Evolutionary conservation across 2,329 filamentous ascomycete species (phyloP).

Genomic region (Colletotrichum filicis): DNA sequence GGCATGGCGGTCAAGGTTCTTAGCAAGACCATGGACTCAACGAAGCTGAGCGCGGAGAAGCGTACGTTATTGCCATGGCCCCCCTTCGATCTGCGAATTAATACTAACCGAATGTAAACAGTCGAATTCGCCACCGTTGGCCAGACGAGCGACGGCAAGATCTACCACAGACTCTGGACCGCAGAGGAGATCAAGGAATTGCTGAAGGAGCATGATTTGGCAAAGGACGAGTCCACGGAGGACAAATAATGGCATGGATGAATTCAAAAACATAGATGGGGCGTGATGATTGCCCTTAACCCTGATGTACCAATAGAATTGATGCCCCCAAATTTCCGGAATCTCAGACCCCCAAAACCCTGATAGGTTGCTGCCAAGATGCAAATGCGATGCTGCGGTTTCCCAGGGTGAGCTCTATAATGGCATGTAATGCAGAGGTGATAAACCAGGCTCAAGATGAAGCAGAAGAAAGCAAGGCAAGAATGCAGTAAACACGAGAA

Average conservation of each 20-base stretch:
- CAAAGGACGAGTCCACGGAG: constrained; percentile 82
- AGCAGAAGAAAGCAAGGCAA: not conserved
- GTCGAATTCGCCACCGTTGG: constrained; percentile 99
- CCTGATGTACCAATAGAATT: constrained; percentile 36
- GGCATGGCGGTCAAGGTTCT: constrained; percentile 98
- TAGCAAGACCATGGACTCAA: constrained; percentile 99
- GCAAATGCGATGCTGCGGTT: constrained; percentile 4
- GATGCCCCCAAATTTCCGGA: constrained; percentile 17
- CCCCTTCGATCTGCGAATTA: not conserved
- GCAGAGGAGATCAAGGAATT: constrained; percentile 96
- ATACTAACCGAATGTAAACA: constrained; percentile 48
- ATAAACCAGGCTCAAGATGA: not conserved
- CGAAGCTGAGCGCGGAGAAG: constrained; percentile 98
- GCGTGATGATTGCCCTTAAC: constrained; percentile 26
- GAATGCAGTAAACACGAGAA: not conserved
- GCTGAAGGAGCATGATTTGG: constrained; percentile 94
- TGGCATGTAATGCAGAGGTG: not conserved
- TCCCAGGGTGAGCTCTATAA: not conserved
- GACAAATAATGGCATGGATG: constrained; percentile 60
- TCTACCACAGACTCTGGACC: constrained; percentile 98
- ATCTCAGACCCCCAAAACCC: not conserved
- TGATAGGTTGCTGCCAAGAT: constrained; percentile 10
- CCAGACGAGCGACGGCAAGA: constrained; percentile 92
- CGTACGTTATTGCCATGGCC: constrained; percentile 70
- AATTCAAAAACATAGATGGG: constrained; percentile 33